A percentile compares a stretch with the other conserved stretches of the same genome.
These are phyloP conservation scores for Trichosporon inkin DNA, from an alignment of 1,284 basidiomycete species.

Conservation along the genomic window DNA sequence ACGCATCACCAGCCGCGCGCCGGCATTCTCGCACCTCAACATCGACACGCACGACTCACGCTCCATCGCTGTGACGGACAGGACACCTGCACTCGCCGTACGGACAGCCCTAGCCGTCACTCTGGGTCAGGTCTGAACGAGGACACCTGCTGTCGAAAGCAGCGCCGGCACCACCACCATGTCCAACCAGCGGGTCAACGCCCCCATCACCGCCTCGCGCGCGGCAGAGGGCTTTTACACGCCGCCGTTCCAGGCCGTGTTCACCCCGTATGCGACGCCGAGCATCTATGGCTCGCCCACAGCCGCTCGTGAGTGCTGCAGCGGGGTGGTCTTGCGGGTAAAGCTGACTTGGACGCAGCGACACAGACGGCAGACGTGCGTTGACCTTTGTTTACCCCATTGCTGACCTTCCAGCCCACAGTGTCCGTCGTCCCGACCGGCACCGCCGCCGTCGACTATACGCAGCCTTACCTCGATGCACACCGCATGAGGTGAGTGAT, in stretches of 20 bases:
- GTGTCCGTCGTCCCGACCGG: not conserved
- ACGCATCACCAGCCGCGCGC: too few species aligned
- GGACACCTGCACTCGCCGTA: too few species aligned
- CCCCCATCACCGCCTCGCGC: conserved; percentile 3
- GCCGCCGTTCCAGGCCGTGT: conserved; percentile 7
- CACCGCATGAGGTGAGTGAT: conserved; percentile 4
- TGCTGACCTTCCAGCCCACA: not conserved
- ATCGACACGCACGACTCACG: too few species aligned
- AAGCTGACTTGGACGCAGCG: not conserved
- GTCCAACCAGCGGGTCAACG: conserved; percentile 1
- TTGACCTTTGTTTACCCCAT: not conserved
- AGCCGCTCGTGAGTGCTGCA: not conserved
- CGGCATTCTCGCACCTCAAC: too few species aligned
- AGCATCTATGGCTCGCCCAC: conserved; percentile 4
- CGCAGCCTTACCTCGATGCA: conserved; percentile 1
- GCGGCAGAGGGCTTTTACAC: conserved; percentile 5
- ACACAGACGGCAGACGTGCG: not conserved
- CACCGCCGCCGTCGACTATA: not conserved
- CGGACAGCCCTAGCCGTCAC: too few species aligned
- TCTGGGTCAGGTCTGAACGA: too few species aligned
- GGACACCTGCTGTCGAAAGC: too few species aligned
- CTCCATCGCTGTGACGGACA: too few species aligned
- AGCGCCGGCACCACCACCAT: too few species aligned
- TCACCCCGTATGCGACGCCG: conserved; percentile 1
- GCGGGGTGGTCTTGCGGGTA: too few species aligned